These are phyloP conservation scores for Plasmodium ovale DNA, from an alignment of 169 alveolate genomes.

Conservation along the genomic window DNA sequence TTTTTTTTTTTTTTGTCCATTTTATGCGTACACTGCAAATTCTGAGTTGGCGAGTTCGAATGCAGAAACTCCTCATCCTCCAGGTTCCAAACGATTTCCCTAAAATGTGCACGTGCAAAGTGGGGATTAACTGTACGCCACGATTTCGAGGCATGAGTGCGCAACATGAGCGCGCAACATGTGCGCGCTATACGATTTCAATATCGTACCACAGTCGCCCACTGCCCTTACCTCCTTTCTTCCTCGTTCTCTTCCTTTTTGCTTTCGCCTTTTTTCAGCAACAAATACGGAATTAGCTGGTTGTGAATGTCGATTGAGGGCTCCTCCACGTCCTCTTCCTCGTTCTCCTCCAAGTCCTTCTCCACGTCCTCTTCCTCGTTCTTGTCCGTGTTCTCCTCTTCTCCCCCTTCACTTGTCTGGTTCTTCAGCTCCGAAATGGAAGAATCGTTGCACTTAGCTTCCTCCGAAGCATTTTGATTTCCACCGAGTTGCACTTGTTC, in stretches of 20 bases:
- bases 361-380: not conserved
- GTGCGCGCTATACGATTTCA: too few relatives aligned
- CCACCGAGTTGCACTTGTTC: not conserved
- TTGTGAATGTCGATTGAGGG: constrained; percentile 57
- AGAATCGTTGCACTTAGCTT: not conserved
- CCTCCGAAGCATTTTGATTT: not conserved
- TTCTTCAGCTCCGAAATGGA: not conserved
- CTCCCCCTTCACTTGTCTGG: not conserved
- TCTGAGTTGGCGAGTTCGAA: constrained; percentile 62
- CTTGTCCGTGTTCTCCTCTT: not conserved
- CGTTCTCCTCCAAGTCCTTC: not conserved
- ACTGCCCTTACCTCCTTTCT: constrained; percentile 14
- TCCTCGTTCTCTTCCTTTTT: constrained; percentile 24
- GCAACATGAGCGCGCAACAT: too few relatives aligned
- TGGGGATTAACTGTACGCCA: too few relatives aligned
- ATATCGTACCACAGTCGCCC: too few relatives aligned
- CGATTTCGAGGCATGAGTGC: too few relatives aligned
- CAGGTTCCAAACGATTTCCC: constrained; percentile 71
- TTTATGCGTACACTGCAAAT: constrained; percentile 41
- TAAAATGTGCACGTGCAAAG: constrained; percentile 3
- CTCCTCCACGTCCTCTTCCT: constrained; percentile 26
- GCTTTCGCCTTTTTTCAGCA: constrained; percentile 34
- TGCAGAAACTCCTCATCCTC: constrained; percentile 69
- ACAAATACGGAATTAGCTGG: constrained; percentile 55
- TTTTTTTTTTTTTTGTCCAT: constrained; percentile 3